A percentile compares a stretch with the other conserved stretches of the same genome.
Evolutionary conservation across 805 yeast species (phyloP).

Genomic region (Ogataea angusta): DNA sequence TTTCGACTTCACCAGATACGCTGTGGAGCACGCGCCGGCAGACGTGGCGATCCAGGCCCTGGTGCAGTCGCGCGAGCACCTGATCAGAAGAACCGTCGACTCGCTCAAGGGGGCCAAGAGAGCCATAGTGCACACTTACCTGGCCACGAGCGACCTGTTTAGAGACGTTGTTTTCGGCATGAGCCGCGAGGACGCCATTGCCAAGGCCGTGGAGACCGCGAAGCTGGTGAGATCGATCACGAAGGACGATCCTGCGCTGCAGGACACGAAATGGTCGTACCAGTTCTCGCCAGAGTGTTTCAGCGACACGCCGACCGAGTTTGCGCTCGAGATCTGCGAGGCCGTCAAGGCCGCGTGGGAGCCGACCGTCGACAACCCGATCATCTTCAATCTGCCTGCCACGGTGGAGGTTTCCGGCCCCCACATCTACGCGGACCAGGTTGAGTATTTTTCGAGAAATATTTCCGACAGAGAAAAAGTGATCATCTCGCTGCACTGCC

Average conservation of each 20-base stretch:
- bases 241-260: constrained; percentile 66
- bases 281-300: constrained; percentile 80
- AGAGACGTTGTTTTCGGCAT: constrained; percentile 73
- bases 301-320: constrained; percentile 70
- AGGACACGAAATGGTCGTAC: constrained; percentile 63
- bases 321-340: constrained; percentile 73
- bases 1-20: constrained; percentile 76
- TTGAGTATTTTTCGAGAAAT: constrained; percentile 67
- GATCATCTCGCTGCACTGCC: constrained; percentile 68
- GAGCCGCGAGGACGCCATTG: constrained; percentile 65
- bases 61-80: constrained; percentile 73
- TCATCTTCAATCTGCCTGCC: constrained; percentile 76
- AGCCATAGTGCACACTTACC: constrained; percentile 69
- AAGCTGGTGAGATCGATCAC: constrained; percentile 65
- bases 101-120: constrained; percentile 68
- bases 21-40: constrained; percentile 73
- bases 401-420: constrained; percentile 78
- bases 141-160: constrained; percentile 74
- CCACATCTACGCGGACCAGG: constrained; percentile 75
- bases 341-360: constrained; percentile 79
- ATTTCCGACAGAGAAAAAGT: constrained; percentile 71
- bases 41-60: constrained; percentile 73
- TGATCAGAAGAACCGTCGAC: constrained; percentile 71
- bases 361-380: constrained; percentile 70
- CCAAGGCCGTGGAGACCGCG: constrained; percentile 68